These are phyloP conservation scores for Metarhizium anisopliae DNA, from an alignment of 2,329 filamentous ascomycete genomes.

Conservation along the genomic window DNA sequence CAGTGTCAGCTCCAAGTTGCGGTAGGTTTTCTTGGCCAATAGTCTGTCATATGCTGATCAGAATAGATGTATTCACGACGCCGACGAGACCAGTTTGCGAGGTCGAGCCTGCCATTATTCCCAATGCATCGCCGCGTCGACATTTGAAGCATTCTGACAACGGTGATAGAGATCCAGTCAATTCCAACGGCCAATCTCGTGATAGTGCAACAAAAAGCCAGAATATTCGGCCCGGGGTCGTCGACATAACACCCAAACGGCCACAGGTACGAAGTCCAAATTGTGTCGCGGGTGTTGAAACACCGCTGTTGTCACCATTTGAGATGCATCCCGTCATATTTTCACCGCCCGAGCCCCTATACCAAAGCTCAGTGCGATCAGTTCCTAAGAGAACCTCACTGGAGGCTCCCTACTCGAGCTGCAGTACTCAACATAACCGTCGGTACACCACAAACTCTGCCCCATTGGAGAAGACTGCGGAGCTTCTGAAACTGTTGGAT, in stretches of 20 bases:
- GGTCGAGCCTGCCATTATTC: neutral
- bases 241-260: neutral
- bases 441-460: conserved; percentile 6
- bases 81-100: neutral
- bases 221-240: neutral
- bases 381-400: conserved; percentile 3
- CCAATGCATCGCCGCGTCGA: neutral
- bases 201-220: neutral
- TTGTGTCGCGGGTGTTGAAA: neutral
- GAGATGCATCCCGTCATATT: conserved; percentile 7
- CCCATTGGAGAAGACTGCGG: conserved; percentile 1
- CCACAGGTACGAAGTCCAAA: neutral
- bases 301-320: conserved; percentile 3
- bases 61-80: neutral
- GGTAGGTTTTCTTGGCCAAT: conserved; percentile 8
- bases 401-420: neutral
- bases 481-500: conserved; percentile 3
- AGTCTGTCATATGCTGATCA: neutral
- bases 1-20: conserved; percentile 8
- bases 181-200: neutral
- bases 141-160: neutral
- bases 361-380: neutral
- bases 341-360: neutral
- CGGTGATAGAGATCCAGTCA: neutral
- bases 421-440: neutral